phyloP scores from a whole-genome alignment of 768 basidiomycete genomes.

The Coprinopsis marcescibilis region DNA sequence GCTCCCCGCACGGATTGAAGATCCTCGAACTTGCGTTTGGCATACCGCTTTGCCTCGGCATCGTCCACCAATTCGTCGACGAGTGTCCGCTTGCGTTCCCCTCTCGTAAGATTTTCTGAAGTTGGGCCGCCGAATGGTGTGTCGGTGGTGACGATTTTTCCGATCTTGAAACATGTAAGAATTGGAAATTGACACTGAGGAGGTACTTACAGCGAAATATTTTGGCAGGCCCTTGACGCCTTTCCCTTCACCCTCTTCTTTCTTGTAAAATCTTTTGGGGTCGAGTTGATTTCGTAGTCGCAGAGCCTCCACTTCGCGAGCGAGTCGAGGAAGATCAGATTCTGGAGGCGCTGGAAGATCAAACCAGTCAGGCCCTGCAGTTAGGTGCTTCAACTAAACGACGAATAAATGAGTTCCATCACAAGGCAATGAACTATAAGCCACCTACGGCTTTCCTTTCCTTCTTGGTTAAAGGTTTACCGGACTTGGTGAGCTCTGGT shows the following conservation, averaged over 20 bases:
- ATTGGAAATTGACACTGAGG: conserved; percentile 5
- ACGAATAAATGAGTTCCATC: background rate
- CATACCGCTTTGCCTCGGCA: conserved; percentile 78
- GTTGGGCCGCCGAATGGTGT: conserved; percentile 70
- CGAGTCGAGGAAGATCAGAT: conserved; percentile 68
- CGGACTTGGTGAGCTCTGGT: conserved; percentile 51
- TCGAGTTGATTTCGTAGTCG: conserved; percentile 85
- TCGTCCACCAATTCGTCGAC: conserved; percentile 90
- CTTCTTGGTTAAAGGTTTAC: conserved; percentile 66
- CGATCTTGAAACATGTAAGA: conserved; percentile 47
- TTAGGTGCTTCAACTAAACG: conserved; percentile 57
- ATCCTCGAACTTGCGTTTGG: conserved; percentile 88
- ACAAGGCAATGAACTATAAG: background rate
- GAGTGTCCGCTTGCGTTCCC: conserved; percentile 71
- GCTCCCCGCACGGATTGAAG: conserved; percentile 63
- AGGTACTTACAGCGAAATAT: conserved; percentile 74
- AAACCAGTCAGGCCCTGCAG: conserved; percentile 81
- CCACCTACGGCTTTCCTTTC: conserved; percentile 61
- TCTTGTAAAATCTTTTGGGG: conserved; percentile 87
- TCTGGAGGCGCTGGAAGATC: conserved; percentile 80
- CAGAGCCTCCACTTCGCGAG: conserved; percentile 85
- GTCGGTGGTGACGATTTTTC: conserved; percentile 64
- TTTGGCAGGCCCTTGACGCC: conserved; percentile 83
- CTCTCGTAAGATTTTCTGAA: conserved; percentile 63
- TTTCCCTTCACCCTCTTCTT: conserved; percentile 80